Conservation (phyloP, 2,329 filamentous ascomycete genomes). For the Pseudocercospora vitis region DNA sequence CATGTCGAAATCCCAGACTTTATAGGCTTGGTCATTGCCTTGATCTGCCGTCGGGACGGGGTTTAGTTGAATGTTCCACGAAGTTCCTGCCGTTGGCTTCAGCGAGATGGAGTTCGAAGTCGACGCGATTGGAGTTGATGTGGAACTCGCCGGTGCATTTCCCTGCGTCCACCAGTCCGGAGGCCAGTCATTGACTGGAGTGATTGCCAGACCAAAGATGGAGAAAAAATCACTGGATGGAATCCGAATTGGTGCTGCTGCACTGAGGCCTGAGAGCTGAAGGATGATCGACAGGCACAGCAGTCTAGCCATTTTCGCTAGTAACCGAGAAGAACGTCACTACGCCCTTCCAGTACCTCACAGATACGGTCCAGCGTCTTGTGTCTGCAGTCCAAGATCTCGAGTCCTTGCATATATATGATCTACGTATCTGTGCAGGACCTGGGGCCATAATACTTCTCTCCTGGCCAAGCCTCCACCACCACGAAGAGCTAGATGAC, state of each 20-base stretch:
- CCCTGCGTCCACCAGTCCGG: neutral
- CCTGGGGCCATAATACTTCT: neutral
- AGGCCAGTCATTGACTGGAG: slow-evolving; percentile 5
- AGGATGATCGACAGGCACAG: neutral
- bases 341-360: too few relatives aligned
- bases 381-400: too few relatives aligned
- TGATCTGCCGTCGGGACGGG: slow-evolving; percentile 7
- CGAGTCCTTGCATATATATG: neutral
- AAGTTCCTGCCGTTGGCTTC: slow-evolving; percentile 18
- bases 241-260: neutral
- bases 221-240: slow-evolving; percentile 4
- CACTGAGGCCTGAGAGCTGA: neutral
- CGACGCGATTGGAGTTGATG: neutral
- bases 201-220: neutral
- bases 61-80: slow-evolving; percentile 24
- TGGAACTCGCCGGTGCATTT: neutral
- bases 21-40: slow-evolving; percentile 10
- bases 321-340: too few relatives aligned
- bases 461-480: neutral
- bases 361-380: too few relatives aligned
- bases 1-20: slow-evolving; percentile 23
- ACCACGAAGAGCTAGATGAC: neutral
- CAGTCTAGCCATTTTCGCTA: neutral
- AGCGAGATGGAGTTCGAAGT: slow-evolving; percentile 1
- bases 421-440: too few relatives aligned